A percentile compares a stretch with the other conserved stretches of the same genome.
Conservation (phyloP, 176 grass and related monocot genomes). For the Saccharum spontaneum region DNA sequence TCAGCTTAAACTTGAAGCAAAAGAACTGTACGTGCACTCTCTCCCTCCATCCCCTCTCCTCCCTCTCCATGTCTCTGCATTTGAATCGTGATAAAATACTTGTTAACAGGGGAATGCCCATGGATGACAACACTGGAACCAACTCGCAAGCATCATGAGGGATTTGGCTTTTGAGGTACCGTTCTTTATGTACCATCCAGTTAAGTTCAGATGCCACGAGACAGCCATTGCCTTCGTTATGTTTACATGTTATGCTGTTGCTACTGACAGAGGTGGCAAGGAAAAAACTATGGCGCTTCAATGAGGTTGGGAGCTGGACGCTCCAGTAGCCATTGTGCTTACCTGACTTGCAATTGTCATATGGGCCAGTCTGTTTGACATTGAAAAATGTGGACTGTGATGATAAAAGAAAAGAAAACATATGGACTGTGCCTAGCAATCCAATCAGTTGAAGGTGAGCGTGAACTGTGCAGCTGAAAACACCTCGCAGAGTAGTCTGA, state of each 20-base stretch:
- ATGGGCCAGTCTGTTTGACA: not conserved
- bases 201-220: not conserved
- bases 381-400: constrained; percentile 3
- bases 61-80: not conserved
- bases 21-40: constrained; percentile 52
- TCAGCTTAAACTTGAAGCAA: constrained; percentile 68
- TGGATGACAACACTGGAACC: constrained; percentile 49
- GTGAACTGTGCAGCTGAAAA: not conserved
- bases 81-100: constrained; percentile 1
- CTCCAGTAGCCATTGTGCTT: constrained; percentile 1
- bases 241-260: constrained; percentile 15
- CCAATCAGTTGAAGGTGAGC: not conserved
- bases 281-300: not conserved
- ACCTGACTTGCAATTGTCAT: not conserved
- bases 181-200: not conserved
- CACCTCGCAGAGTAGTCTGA: not conserved
- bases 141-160: constrained; percentile 28
- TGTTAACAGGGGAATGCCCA: constrained; percentile 53
- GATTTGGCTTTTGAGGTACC: constrained; percentile 37
- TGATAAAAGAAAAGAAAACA: too few relatives aligned
- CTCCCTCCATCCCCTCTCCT: not conserved
- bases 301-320: constrained; percentile 16
- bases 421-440: not conserved
- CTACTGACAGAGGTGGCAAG: not conserved
- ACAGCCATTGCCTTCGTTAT: not conserved